Base-by-base conservation (phyloP, 1,284 basidiomycete species). In the Earliella scabrosa region DNA sequence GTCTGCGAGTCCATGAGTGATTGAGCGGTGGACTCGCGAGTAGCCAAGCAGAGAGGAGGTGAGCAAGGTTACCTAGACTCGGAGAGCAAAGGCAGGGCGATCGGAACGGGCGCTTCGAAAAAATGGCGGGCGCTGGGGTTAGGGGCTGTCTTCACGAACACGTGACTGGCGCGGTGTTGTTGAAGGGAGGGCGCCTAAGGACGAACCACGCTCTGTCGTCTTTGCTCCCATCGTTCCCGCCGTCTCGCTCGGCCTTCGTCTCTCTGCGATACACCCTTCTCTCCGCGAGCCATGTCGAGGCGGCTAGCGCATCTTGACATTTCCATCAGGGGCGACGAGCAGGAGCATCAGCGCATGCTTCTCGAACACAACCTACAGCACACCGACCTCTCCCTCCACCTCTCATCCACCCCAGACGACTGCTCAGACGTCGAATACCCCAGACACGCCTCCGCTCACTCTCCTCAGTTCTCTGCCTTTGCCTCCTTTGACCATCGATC, bases 361-460 rank as follows among this genome's bases (percentile, higher is more conserved):
- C 86, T 92, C 46, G 89, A 92, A 71, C 77, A 85, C 68, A 87
- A 89, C 64, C 78, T 91, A 56, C 86, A 87, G 66, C 78, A 85
- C 65, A 87, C 85, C 21, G 85, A 89, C 65, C 71, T 88, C 61
- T 87, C 86, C 54, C 79, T 89, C 53, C 86, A 85, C 58, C 78
- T 86, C 51, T 87, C 81, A 71, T 71, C 78, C 21, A 66, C 71
- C 5, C 73, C 77, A 40, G 77, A 76, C 67, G 73, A 73, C 32
- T 73, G 76, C 54, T 73, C 73, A 38, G 79, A 80, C 40, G 64
- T 92, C 40, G 90, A 92, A 67, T 87, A 85, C 60, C 83, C 88
- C 2, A 76, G 90, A 50, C 89, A 88, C 60, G 76, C 81, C 52
- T 82, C 84, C 10, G 81, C 69, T 10, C 82, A 81, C 18, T 74